Evolutionary conservation across 768 basidiomycete genomes (phyloP), one percentile per base, ranked within the genome.

Genomic region (Phylloporus rhodoxanthus): DNA sequence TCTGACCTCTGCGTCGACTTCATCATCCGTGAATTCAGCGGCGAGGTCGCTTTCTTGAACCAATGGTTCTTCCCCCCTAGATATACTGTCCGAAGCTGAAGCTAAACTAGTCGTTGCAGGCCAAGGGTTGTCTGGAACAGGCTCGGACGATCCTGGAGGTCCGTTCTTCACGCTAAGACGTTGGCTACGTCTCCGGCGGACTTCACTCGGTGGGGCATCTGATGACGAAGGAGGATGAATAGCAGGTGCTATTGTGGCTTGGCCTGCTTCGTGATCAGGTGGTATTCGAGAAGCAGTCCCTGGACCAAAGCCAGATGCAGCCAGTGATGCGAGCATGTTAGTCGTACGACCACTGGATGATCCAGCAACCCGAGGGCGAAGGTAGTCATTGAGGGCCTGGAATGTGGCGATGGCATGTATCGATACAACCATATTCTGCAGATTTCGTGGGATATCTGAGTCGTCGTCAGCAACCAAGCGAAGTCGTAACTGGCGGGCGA

Each of bases 401-500:
- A 98, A 92, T 1, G 93, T 97, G 1, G 96, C 95, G 54, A 98
- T 96, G 6, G 94, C 95, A 63, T 98, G 95, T 53, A 98, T 98
- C 7, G 94, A 97, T 19, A 98, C 90, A 33, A 92, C 90, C 61
- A 98, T 89, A 57, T 91, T 93, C 60, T 87, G 87, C 29, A 90
- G 72, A 62, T 79, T 85, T 47, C 85, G 82, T 15, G 96, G 95
- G 19, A 95, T 79, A 56, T 93, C 92, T 0, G 87, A 81, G 29
- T 88, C 90, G 45, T 96, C 91, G 9, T 85, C 85, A 1, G 93
- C 91, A n/a, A 90, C 77, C 14, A 99, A 72, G 19, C 91, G 85
- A 11, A 98, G 80, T 9, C 93, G 86, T 39, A 99, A 72, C 58
- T 95, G 93, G 21, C 94, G 84, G 7, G 91, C 92, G n/a, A 98